Conservation (phyloP, 1,284 basidiomycete species). For the Ganoderma lucidum region DNA sequence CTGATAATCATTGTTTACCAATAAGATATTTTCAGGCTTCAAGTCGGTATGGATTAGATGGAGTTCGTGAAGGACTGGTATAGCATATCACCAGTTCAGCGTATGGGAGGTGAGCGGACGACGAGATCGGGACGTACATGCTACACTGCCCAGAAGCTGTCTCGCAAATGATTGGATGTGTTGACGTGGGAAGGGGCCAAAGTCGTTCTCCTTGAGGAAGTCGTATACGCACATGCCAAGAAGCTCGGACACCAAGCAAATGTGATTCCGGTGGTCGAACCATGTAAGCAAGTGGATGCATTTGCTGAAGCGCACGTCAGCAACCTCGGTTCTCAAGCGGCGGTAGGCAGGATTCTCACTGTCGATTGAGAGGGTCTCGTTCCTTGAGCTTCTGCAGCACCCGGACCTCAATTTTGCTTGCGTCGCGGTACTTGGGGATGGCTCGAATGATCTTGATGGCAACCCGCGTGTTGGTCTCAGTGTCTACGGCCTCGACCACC, state of each 20-base stretch:
- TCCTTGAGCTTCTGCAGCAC: conserved; percentile 94
- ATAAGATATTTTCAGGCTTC: conserved; percentile 98
- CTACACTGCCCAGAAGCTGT: conserved; percentile 92
- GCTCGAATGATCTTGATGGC: conserved; percentile 99
- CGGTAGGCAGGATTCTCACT: conserved; percentile 63
- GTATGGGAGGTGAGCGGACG: background rate
- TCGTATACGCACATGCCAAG: conserved; percentile 99
- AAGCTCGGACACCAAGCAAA: conserved; percentile 97
- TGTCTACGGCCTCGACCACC: conserved; percentile 94
- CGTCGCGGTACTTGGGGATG: conserved; percentile 97
- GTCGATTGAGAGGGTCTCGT: conserved; percentile 87
- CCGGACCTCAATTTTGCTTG: conserved; percentile 97
- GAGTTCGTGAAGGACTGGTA: conserved; percentile 88
- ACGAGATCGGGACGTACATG: conserved; percentile 70
- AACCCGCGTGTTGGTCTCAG: conserved; percentile 79
- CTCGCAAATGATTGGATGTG: conserved; percentile 97
- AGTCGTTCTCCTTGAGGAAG: conserved; percentile 98
- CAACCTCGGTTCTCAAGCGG: conserved; percentile 8
- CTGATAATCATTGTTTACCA: conserved; percentile 87
- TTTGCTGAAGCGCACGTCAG: conserved; percentile 68
- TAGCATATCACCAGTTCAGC: conserved; percentile 2
- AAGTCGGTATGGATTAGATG: conserved; percentile 97
- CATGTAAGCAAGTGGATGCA: conserved; percentile 96
- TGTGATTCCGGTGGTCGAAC: conserved; percentile 98
- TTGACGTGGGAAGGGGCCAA: conserved; percentile 93